Evolutionary conservation across 2,329 filamentous ascomycete genomes (phyloP), one percentile per base, ranked within the genome.

Genomic region (Didymella segeticola): DNA sequence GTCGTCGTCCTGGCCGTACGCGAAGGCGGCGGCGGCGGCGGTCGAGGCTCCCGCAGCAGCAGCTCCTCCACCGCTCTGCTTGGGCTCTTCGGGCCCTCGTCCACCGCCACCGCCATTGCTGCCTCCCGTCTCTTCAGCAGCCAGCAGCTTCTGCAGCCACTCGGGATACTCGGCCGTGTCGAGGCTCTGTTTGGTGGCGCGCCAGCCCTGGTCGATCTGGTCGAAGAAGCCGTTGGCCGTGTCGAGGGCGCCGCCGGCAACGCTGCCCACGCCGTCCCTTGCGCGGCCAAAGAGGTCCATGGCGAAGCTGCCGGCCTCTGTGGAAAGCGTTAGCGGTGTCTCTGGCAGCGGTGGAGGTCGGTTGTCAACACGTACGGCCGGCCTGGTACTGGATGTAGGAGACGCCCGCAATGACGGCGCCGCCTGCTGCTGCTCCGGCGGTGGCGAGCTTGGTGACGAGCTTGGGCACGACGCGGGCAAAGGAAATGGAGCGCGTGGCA

Each of bases 361-460:
- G 4, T 22, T 23, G 8, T 6, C 8, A 22, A 19, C 56, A 83
- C 89, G 59, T 83, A 93, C 90, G 90, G 50, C 88, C 87, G 59
- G 95, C 93, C 77, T 99, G 95, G 73, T 99, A 98, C 73, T 99
- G 95, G 42, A 99, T 79, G 83, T 96, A 99, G 22, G 92, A 92
- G 54, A 96, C 79, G 2, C 90, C 90, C 12, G 91, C 93, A 62
- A 99, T 85, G 69, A 92, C 90, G 39, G 93, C 84, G 34, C 91
- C 92, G 34, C 93, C 95, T 68, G 96, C 93, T 79, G 97, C 89
- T 53, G 95, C 95, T 17, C 95, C 95, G 48, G 96, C 81, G 51
- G 92, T 86, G 29, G 88, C 83, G 64, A 99, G 89, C 79, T 97
- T 99, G 70, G 95, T 77, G n/a, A 95, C 87, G 43, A 99, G 82